These are phyloP conservation scores for Lasiodiplodia hormozganensis DNA, from an alignment of 2,329 filamentous ascomycete genomes.

Conservation along the genomic window DNA sequence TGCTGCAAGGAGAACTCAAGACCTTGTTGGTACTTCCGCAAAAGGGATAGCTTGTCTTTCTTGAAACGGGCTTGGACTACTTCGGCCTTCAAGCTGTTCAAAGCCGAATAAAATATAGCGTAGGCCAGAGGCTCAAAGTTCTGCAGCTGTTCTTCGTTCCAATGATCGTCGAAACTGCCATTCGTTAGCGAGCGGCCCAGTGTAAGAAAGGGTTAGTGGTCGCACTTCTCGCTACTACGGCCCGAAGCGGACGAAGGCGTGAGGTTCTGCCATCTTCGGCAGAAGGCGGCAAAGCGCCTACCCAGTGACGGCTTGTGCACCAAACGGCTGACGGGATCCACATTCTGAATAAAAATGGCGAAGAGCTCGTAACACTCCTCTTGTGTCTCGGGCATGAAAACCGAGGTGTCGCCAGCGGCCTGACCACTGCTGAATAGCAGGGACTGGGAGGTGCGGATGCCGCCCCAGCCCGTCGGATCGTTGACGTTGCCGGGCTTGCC, in stretches of 20 bases:
- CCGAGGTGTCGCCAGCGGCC: slow-evolving; percentile 7
- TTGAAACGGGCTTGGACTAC: slow-evolving; percentile 41
- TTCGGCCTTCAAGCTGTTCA: slow-evolving; percentile 43
- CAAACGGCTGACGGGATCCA: slow-evolving; percentile 28
- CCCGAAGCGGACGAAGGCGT: slow-evolving; percentile 18
- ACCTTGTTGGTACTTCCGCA: slow-evolving; percentile 43
- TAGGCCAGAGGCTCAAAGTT: slow-evolving; percentile 42
- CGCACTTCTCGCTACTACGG: slow-evolving; percentile 23
- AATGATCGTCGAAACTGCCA: slow-evolving; percentile 13
- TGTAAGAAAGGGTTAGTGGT: not conserved
- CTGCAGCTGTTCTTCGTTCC: slow-evolving; percentile 26
- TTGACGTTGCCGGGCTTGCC: not conserved
- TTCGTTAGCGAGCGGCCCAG: not conserved
- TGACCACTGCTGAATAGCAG: slow-evolving; percentile 28
- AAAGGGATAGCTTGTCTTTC: slow-evolving; percentile 41
- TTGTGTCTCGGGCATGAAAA: slow-evolving; percentile 26
- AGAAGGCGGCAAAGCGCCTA: slow-evolving; percentile 21
- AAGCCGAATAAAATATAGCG: slow-evolving; percentile 46
- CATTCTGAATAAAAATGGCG: slow-evolving; percentile 20
- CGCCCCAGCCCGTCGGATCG: slow-evolving; percentile 1
- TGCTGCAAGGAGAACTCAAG: slow-evolving; percentile 45
- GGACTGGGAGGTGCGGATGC: slow-evolving; percentile 24
- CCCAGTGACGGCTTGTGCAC: slow-evolving; percentile 27
- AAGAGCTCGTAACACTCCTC: slow-evolving; percentile 24
- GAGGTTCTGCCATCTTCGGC: slow-evolving; percentile 20